Conservation (phyloP, 257 asterid species). For the Nicotiana noctiflora region DNA sequence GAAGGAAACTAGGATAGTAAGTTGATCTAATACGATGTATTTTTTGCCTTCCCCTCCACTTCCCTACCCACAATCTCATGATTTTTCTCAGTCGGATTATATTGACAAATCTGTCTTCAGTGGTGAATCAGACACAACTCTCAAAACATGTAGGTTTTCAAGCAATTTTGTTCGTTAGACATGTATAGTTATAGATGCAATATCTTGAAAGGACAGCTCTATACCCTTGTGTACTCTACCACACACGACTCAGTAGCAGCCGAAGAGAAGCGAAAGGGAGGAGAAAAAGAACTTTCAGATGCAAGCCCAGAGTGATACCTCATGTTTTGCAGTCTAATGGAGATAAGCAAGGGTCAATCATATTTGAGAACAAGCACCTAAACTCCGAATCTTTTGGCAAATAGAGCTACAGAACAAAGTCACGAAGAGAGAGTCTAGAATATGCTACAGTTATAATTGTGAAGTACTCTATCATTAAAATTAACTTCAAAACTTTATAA, state of each 20-base stretch:
- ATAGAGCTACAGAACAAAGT: neutral
- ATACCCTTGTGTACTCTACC: neutral
- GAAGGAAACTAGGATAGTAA: neutral
- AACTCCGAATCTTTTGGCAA: neutral
- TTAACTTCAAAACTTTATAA: neutral
- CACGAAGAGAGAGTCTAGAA: neutral
- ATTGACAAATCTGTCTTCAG: neutral
- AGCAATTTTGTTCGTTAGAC: neutral
- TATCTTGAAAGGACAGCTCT: neutral
- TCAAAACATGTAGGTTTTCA: neutral
- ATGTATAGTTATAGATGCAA: neutral
- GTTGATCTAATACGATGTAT: neutral
- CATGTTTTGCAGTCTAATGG: neutral
- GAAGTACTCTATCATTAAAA: neutral
- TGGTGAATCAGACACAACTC: neutral
- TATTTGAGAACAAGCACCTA: too few relatives aligned
- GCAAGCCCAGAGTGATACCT: neutral
- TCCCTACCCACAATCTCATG: neutral
- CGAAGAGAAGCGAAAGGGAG: neutral
- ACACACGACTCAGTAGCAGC: neutral
- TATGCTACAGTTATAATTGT: neutral
- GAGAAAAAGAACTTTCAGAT: neutral
- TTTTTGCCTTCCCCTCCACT: neutral
- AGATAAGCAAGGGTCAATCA: too few relatives aligned
- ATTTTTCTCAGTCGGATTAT: neutral